Percentiles rank a stretch among this genome's conserved stretches.
phyloP scores from a whole-genome alignment of 148 eudicot genomes.

The Tetragonia tetragonoides region DNA sequence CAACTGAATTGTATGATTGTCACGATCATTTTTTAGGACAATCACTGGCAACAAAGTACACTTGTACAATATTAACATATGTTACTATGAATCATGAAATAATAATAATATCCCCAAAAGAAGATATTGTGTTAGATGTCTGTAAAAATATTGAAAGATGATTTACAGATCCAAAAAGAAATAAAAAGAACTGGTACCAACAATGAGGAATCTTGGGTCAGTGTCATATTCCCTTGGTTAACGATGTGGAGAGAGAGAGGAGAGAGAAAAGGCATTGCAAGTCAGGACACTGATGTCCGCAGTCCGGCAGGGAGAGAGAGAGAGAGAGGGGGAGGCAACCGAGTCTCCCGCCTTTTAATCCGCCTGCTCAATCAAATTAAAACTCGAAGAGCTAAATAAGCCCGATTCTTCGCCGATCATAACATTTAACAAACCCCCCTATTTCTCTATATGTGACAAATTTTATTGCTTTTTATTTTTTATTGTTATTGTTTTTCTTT shows the following conservation, averaged over 20 bases:
- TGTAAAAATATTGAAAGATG: not conserved
- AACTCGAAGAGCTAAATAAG: slow-evolving; percentile 62
- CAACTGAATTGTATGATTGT: slow-evolving; percentile 25
- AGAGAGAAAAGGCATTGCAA: not conserved
- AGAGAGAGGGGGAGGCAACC: slow-evolving; percentile 11
- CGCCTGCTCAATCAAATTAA: slow-evolving; percentile 1
- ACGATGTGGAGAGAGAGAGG: not conserved
- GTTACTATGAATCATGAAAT: not conserved
- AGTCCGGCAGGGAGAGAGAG: not conserved
- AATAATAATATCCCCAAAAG: not conserved
- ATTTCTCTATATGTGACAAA: slow-evolving; percentile 8
- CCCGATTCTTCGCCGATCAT: slow-evolving; percentile 65
- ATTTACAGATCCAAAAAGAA: slow-evolving; percentile 16
- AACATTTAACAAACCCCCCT: not conserved
- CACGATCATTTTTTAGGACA: slow-evolving; percentile 11
- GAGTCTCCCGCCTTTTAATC: slow-evolving; percentile 34
- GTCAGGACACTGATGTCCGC: slow-evolving; percentile 31
- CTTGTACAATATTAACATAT: not conserved
- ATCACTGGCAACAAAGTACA: not conserved
- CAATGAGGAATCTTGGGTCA: slow-evolving; percentile 23
- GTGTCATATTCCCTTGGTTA: slow-evolving; percentile 21
- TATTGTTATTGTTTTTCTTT: not conserved
- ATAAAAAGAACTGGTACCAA: slow-evolving; percentile 16
- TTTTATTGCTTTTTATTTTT: not conserved
- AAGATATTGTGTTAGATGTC: not conserved